phyloP scores from a whole-genome alignment of 306 rosid genomes.

The Cucumis cinereus region DNA sequence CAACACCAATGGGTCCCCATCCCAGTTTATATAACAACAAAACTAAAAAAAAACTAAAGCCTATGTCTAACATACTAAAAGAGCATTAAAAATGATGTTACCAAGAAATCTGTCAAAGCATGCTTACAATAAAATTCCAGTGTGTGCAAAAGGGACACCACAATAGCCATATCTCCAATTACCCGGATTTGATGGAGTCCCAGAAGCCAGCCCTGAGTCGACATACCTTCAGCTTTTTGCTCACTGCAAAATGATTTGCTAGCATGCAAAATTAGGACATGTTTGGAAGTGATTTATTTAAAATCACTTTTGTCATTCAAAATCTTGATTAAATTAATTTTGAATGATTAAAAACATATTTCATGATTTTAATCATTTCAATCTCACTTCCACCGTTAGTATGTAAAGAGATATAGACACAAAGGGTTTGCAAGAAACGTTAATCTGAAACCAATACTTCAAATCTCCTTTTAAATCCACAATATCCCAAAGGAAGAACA shows the following conservation, averaged over 20 bases:
- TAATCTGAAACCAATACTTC: background rate
- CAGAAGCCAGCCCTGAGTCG: constrained; percentile 71
- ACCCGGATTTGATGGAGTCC: constrained; percentile 96
- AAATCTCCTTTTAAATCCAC: background rate
- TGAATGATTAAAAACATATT: too few relatives aligned
- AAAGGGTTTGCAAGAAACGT: background rate
- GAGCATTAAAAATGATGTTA: background rate
- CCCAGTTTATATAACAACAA: background rate
- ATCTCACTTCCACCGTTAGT: too few relatives aligned
- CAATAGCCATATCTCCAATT: constrained; percentile 11
- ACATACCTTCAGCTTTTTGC: constrained; percentile 36
- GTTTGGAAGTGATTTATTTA: too few relatives aligned
- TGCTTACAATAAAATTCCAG: background rate
- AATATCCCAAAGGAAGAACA: background rate
- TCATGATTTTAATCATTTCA: too few relatives aligned
- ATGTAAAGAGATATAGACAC: background rate
- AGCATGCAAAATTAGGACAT: background rate
- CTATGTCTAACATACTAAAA: background rate
- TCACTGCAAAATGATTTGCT: constrained; percentile 23
- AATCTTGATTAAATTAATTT: too few relatives aligned
- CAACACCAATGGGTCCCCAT: background rate
- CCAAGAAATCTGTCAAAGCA: background rate
- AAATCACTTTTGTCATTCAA: too few relatives aligned
- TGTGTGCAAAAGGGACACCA: constrained; percentile 3
- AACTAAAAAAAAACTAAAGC: background rate